Evolutionary conservation across 2,329 filamentous ascomycete genomes (phyloP).

Genomic region (Stagonosporopsis cucurbitacearum): DNA sequence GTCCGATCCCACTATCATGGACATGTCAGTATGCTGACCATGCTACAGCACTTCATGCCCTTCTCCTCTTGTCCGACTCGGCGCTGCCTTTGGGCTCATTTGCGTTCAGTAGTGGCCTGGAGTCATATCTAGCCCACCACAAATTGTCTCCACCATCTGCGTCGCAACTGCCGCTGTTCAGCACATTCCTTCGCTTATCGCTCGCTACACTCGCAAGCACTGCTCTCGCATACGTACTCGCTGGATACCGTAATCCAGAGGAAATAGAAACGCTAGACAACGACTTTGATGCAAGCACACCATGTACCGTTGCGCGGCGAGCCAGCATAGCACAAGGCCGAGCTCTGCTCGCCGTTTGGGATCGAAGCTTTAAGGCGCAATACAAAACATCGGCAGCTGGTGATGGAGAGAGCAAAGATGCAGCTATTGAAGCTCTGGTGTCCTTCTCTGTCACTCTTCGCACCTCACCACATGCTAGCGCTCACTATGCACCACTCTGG

Average conservation of each 20-base stretch:
- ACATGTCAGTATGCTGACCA: not conserved
- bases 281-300: slow-evolving; percentile 74
- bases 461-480: slow-evolving; percentile 46
- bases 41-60: slow-evolving; percentile 62
- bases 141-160: slow-evolving; percentile 42
- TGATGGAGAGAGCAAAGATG: not conserved
- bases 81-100: slow-evolving; percentile 85
- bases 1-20: slow-evolving; percentile 3
- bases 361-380: slow-evolving; percentile 65
- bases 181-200: slow-evolving; percentile 72
- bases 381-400: slow-evolving; percentile 17
- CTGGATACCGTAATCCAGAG: slow-evolving; percentile 65
- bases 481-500: slow-evolving; percentile 74
- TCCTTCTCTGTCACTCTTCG: slow-evolving; percentile 41
- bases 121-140: slow-evolving; percentile 79
- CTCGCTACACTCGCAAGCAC: slow-evolving; percentile 74
- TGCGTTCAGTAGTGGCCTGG: slow-evolving; percentile 81
- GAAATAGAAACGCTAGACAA: slow-evolving; percentile 70
- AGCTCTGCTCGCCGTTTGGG: slow-evolving; percentile 77
- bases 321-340: slow-evolving; percentile 78
- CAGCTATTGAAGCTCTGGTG: slow-evolving; percentile 33
- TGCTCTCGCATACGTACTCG: slow-evolving; percentile 75
- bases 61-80: slow-evolving; percentile 80
- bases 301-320: slow-evolving; percentile 79
- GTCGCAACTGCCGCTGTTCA: slow-evolving; percentile 57